These are phyloP conservation scores for Exophiala oligosperma DNA, from an alignment of 2,329 filamentous ascomycete genomes.

Conservation along the genomic window DNA sequence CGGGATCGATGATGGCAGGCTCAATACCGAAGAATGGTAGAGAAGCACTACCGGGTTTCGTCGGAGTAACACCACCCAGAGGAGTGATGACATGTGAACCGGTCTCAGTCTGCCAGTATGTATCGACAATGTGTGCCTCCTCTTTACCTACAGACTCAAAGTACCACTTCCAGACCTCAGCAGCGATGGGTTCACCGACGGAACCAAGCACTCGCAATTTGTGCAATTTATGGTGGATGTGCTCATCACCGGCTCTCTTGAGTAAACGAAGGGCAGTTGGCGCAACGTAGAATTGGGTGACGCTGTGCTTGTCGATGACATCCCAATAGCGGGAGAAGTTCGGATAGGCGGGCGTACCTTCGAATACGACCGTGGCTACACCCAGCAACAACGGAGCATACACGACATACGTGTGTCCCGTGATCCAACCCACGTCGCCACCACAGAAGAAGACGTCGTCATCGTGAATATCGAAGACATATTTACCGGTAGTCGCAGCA, in stretches of 20 bases:
- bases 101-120: conserved; percentile 99
- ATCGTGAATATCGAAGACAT: conserved; percentile 97
- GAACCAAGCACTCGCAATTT: conserved; percentile 87
- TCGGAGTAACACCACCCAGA: conserved; percentile 87
- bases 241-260: conserved; percentile 92
- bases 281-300: conserved; percentile 98
- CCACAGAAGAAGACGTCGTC: conserved; percentile 95
- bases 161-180: conserved; percentile 99
- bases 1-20: conserved; percentile 93
- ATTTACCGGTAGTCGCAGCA: conserved; percentile 91
- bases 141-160: conserved; percentile 92
- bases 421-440: conserved; percentile 98
- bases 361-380: conserved; percentile 93
- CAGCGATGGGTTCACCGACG: conserved; percentile 95
- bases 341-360: conserved; percentile 95
- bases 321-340: conserved; percentile 99
- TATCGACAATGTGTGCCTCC: conserved; percentile 91
- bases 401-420: conserved; percentile 96
- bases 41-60: conserved; percentile 93
- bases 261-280: conserved; percentile 89
- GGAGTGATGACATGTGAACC: conserved; percentile 95
- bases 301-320: conserved; percentile 89
- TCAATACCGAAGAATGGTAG: conserved; percentile 98
- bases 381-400: conserved; percentile 92
- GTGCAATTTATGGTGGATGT: conserved; percentile 87